Evolutionary conservation across 768 basidiomycete genomes (phyloP).

Genomic region (Arthromyces matolae): DNA sequence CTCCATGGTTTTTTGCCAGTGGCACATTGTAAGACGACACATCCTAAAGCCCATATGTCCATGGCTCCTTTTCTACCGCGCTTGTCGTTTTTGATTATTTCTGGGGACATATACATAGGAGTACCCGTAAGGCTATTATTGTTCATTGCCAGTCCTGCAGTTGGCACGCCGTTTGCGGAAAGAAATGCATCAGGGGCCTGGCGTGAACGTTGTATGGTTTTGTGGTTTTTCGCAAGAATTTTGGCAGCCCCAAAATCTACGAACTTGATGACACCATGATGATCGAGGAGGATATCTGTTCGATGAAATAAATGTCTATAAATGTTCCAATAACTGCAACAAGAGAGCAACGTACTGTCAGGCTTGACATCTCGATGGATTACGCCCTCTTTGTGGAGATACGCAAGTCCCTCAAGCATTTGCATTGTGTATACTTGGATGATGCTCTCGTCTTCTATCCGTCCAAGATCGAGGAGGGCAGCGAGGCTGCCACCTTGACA

Average conservation of each 20-base stretch:
- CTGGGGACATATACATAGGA: constrained; percentile 99
- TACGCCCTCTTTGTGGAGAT: constrained; percentile 89
- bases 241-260: constrained; percentile 98
- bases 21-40: constrained; percentile 94
- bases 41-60: constrained; percentile 98
- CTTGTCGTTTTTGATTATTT: constrained; percentile 93
- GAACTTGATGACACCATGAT: constrained; percentile 89
- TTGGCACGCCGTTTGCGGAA: constrained; percentile 26
- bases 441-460: constrained; percentile 95
- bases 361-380: constrained; percentile 98
- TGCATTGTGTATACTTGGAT: constrained; percentile 96
- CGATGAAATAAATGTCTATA: constrained; percentile 7
- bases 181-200: constrained; percentile 43
- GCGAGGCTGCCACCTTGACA: constrained; percentile 95
- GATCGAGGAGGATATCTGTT: constrained; percentile 92
- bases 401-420: constrained; percentile 91
- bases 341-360: constrained; percentile 67
- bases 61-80: constrained; percentile 89
- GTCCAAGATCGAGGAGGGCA: constrained; percentile 82
- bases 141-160: constrained; percentile 52
- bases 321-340: background rate
- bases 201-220: constrained; percentile 73
- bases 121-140: constrained; percentile 95
- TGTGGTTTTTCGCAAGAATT: constrained; percentile 86
- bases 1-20: constrained; percentile 99